These are phyloP conservation scores for Clarkia xantiana DNA, from an alignment of 345 rosid genomes.

Conservation along the genomic window DNA sequence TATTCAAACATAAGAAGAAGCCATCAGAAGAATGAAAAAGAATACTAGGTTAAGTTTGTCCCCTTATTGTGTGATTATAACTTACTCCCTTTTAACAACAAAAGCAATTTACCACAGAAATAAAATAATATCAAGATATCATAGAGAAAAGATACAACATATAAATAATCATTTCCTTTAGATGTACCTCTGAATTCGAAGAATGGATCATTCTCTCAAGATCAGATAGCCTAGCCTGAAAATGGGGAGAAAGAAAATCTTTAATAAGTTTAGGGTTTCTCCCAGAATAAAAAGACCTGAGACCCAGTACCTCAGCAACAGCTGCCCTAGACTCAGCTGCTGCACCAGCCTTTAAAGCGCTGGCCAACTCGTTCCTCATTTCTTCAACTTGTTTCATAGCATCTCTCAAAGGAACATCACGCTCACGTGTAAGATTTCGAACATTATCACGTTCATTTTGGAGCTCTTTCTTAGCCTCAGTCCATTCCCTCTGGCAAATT, in stretches of 20 bases:
- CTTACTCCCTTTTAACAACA: too few relatives aligned
- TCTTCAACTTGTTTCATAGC: constrained; percentile 81
- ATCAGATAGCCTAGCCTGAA: constrained; percentile 66
- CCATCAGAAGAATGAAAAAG: too few relatives aligned
- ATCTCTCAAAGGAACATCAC: constrained; percentile 56
- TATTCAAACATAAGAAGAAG: too few relatives aligned
- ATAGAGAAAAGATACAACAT: too few relatives aligned
- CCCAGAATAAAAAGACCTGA: background rate
- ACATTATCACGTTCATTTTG: constrained; percentile 68
- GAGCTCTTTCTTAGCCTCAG: constrained; percentile 75
- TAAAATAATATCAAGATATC: too few relatives aligned
- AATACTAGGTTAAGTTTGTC: too few relatives aligned
- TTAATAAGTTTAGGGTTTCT: too few relatives aligned
- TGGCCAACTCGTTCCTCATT: constrained; percentile 59
- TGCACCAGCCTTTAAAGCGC: constrained; percentile 58
- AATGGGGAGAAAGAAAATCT: background rate
- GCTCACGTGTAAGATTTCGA: constrained; percentile 44
- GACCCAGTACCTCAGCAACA: constrained; percentile 54
- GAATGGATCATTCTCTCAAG: constrained; percentile 47
- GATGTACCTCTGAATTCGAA: constrained; percentile 47
- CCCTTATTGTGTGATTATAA: too few relatives aligned
- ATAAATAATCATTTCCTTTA: background rate
- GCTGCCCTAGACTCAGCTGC: constrained; percentile 82
- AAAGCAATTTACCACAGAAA: too few relatives aligned
- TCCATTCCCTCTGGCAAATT: constrained; percentile 72